Base-by-base conservation (phyloP, 208 protist genomes). In the Phytomonas sp. region DNA sequence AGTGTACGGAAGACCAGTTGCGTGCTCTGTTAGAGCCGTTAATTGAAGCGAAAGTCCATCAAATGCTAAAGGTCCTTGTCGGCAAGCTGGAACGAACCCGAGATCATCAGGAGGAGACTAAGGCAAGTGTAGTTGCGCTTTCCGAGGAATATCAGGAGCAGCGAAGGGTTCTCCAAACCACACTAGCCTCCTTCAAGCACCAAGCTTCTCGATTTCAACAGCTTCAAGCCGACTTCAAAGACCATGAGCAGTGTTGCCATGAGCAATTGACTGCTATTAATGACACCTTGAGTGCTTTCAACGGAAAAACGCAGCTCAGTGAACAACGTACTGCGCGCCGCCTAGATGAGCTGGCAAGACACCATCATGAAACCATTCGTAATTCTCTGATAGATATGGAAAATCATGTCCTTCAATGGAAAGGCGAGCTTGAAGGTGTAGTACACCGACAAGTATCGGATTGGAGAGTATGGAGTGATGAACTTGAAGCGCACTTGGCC, bases 351-450 rank as follows among this genome's bases (percentile, higher is more conserved):
- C 71, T 81, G 11, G 75, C 83, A 13, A 74, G 75, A 29, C 75
- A 77, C 4, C 85, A 91, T 32, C 73, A 85, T 60, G 75, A 84
- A 29, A 46, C 79, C 4, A 70, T 92, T 66, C 80, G 78, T 29
- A 75, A 73, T 30, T 72, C 79, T 31, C 66, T 88, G 4, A 65
- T 70, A 26, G 67, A 79, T 30, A 31, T 90, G 43, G 79, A 87
- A 34, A 60, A 33, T 20, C 75, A 84, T 11, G 73, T 85, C 29
- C 70, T 64, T 40, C 75, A 67, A 40, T 84, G 84, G 77, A 72
- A 79, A 28, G 73, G 74, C 20, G 75, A 82, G 20, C 33, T 85
- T 9, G 67, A 77, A 29, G 34, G 30, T 8, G 67, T 65, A 9
- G 15, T 85, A 9, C 77, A 77, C 4, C 40, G 69, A 29, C 63